A percentile compares a stretch with the other conserved stretches of the same genome.
phyloP scores from a whole-genome alignment of 2,329 filamentous ascomycete species.

The Graphilbum sp. region DNA sequence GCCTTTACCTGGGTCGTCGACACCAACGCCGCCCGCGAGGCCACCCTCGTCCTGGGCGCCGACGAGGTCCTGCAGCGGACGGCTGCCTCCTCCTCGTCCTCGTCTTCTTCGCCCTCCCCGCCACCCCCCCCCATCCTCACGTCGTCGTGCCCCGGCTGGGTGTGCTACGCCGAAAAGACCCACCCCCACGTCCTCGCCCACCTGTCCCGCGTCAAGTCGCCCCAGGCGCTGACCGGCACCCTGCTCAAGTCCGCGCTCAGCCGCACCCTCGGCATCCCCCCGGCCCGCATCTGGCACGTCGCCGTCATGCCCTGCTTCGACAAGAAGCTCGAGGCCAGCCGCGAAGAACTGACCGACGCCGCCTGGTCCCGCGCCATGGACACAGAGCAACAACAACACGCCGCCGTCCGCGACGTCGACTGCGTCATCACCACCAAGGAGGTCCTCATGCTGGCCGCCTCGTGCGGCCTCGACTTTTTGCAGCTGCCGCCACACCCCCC shows the following conservation, averaged over 20 bases:
- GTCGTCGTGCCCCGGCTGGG: slow-evolving; percentile 91
- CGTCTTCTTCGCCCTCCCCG: slow-evolving; percentile 2
- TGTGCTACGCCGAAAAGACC: slow-evolving; percentile 97
- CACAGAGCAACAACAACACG: slow-evolving; percentile 24
- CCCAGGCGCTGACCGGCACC: slow-evolving; percentile 81
- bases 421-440: slow-evolving; percentile 97
- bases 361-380: slow-evolving; percentile 54
- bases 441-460: slow-evolving; percentile 73
- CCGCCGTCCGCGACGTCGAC: slow-evolving; percentile 72
- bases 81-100: slow-evolving; percentile 4
- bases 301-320: slow-evolving; percentile 98
- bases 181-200: slow-evolving; percentile 88
- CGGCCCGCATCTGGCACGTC: slow-evolving; percentile 80
- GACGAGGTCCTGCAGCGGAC: slow-evolving; percentile 45
- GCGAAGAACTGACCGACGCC: slow-evolving; percentile 74
- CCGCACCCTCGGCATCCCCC: slow-evolving; percentile 51
- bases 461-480: slow-evolving; percentile 66
- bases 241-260: slow-evolving; percentile 77
- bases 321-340: slow-evolving; percentile 93
- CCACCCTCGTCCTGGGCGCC: slow-evolving; percentile 63
- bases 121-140: slow-evolving; percentile 46
- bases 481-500: too few relatives aligned
- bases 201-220: slow-evolving; percentile 80
- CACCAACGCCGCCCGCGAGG: slow-evolving; percentile 69
- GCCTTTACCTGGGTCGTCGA: slow-evolving; percentile 82